These are phyloP conservation scores for Taphrina wiesneri DNA, from an alignment of 1,139 yeast species.

Conservation along the genomic window DNA sequence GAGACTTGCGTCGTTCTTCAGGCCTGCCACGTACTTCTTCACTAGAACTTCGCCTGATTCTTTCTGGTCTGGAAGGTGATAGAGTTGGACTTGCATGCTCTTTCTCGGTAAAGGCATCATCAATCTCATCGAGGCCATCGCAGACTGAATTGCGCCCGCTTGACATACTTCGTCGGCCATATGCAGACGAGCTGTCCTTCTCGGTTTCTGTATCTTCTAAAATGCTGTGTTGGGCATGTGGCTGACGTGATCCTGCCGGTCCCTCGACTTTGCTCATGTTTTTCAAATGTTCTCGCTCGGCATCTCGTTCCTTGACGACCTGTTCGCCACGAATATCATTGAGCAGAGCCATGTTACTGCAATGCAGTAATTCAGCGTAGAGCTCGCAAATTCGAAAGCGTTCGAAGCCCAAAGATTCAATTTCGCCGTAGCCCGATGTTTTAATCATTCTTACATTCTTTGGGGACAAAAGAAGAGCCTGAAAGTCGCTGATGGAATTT, in stretches of 20 bases:
- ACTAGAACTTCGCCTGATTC: slow-evolving; percentile 9
- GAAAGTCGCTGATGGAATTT: slow-evolving; percentile 69
- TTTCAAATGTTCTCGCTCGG: slow-evolving; percentile 52
- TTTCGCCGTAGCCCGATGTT: slow-evolving; percentile 69
- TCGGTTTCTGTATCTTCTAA: slow-evolving; percentile 11
- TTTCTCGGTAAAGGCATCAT: slow-evolving; percentile 6
- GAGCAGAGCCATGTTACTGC: slow-evolving; percentile 92
- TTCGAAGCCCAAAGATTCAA: slow-evolving; percentile 93
- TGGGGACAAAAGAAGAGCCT: slow-evolving; percentile 53
- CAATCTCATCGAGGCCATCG: neutral
- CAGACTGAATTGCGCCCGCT: slow-evolving; percentile 11
- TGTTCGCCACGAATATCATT: slow-evolving; percentile 83
- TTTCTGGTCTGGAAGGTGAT: neutral
- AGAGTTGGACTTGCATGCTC: neutral
- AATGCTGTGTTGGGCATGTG: neutral
- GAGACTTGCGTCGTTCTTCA: slow-evolving; percentile 12
- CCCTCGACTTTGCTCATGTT: slow-evolving; percentile 1
- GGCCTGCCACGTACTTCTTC: slow-evolving; percentile 3
- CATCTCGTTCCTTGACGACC: slow-evolving; percentile 74
- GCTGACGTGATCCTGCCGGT: neutral
- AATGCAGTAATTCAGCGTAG: slow-evolving; percentile 90
- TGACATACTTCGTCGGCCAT: slow-evolving; percentile 1
- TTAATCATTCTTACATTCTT: slow-evolving; percentile 48
- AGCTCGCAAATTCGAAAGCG: slow-evolving; percentile 92
- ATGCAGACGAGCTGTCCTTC: slow-evolving; percentile 5